These are phyloP conservation scores for Sarocladium kiliense DNA, from an alignment of 2,329 filamentous ascomycete genomes.

Conservation along the genomic window DNA sequence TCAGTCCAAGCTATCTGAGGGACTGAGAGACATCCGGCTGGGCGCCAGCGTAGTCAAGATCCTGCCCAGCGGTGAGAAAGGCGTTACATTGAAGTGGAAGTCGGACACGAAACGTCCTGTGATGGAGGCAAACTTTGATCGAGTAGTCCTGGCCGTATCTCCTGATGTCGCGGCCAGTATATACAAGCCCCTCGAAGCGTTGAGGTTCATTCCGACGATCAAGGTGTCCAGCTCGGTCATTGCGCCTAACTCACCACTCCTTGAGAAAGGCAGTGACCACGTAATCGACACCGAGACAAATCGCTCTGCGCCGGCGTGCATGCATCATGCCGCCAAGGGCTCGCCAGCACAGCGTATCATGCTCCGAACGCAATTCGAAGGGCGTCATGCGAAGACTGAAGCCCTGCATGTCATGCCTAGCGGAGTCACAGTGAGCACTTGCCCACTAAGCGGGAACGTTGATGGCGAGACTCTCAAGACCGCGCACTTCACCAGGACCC, in stretches of 20 bases:
- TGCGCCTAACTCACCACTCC: constrained; percentile 9
- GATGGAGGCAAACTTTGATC: constrained; percentile 39
- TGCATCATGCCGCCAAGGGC: constrained; percentile 20
- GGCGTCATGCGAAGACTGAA: constrained; percentile 34
- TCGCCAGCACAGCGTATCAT: constrained; percentile 26
- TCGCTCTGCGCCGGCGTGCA: constrained; percentile 16
- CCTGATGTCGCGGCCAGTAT: constrained; percentile 46
- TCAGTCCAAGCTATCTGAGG: constrained; percentile 37
- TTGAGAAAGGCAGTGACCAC: constrained; percentile 7
- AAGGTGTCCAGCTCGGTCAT: constrained; percentile 43
- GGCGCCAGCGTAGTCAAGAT: constrained; percentile 31
- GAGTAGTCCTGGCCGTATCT: constrained; percentile 48
- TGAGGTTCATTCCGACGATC: constrained; percentile 41
- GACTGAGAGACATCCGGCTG: constrained; percentile 33
- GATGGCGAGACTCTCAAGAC: constrained; percentile 36
- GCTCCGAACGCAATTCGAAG: constrained; percentile 29
- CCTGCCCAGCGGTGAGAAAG: constrained; percentile 15
- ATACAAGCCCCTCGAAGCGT: constrained; percentile 34
- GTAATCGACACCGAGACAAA: constrained; percentile 11
- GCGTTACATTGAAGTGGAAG: constrained; percentile 30
- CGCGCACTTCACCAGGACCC: constrained; percentile 45
- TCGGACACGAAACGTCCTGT: constrained; percentile 11
- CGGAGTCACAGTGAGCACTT: constrained; percentile 48
- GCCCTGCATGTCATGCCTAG: constrained; percentile 46
- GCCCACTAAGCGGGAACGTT: constrained; percentile 29